Conservation (phyloP, 75 land plant genomes). For the Chamaecyparis obtusa region DNA sequence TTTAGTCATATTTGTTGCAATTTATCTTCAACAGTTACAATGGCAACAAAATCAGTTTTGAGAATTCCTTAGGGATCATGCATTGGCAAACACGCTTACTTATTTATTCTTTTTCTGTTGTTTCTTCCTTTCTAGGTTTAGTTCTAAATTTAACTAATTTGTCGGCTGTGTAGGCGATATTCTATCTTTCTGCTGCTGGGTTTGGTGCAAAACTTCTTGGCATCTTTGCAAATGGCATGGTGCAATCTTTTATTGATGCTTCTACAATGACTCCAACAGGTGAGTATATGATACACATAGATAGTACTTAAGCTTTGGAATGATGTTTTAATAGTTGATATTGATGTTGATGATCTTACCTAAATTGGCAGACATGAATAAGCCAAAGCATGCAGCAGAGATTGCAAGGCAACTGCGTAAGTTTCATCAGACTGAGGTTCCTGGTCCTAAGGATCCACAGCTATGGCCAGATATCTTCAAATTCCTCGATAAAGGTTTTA, state of each 20-base stretch:
- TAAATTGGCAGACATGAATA: constrained; percentile 69
- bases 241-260: constrained; percentile 91
- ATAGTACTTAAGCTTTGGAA: not conserved
- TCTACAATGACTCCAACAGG: constrained; percentile 72
- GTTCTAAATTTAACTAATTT: constrained; percentile 14
- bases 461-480: constrained; percentile 83
- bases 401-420: constrained; percentile 79
- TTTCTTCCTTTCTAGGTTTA: not conserved
- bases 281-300: constrained; percentile 16
- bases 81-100: not conserved
- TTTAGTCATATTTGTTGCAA: not conserved
- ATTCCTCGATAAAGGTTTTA: constrained; percentile 73
- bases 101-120: constrained; percentile 6
- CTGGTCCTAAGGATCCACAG: constrained; percentile 93
- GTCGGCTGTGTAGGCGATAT: constrained; percentile 51
- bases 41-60: not conserved
- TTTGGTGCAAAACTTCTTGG: constrained; percentile 95
- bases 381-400: constrained; percentile 68
- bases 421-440: constrained; percentile 79
- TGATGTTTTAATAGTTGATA: not conserved
- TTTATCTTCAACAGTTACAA: not conserved
- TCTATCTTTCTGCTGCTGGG: constrained; percentile 82
- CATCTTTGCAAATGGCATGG: constrained; percentile 95
- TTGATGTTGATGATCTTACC: not conserved
- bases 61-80: not conserved